These are phyloP conservation scores for Podospora fimiseda DNA, from an alignment of 495 filamentous ascomycete genomes.

Conservation along the genomic window DNA sequence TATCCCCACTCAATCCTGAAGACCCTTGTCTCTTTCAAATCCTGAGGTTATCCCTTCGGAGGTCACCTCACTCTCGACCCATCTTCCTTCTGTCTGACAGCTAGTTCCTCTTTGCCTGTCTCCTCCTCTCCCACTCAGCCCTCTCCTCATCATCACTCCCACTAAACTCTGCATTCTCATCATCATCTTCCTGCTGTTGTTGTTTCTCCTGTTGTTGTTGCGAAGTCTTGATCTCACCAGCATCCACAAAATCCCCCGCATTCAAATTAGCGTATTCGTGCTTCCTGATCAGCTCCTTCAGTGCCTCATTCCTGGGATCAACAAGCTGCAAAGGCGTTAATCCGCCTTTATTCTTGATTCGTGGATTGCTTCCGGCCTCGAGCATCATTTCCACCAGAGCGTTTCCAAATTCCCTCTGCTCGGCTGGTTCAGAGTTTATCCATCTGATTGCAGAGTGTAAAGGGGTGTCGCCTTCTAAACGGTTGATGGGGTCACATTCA, in stretches of 20 bases:
- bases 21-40: no score
- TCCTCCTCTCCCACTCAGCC: constrained; percentile 44
- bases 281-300: constrained; percentile 63
- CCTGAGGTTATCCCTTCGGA: no score
- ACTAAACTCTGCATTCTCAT: constrained; percentile 47
- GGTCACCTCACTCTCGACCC: no score
- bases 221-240: constrained; percentile 24
- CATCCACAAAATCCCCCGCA: constrained; percentile 42
- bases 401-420: constrained; percentile 56
- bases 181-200: constrained; percentile 24
- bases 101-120: constrained; percentile 30
- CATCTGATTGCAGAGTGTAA: constrained; percentile 83
- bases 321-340: constrained; percentile 63
- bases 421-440: constrained; percentile 57
- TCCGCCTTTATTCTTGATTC: constrained; percentile 59
- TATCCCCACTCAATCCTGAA: no score
- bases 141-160: constrained; percentile 49
- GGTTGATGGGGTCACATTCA: constrained; percentile 85
- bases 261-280: constrained; percentile 64
- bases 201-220: no score
- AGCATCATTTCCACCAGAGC: constrained; percentile 82
- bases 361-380: constrained; percentile 63
- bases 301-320: constrained; percentile 62
- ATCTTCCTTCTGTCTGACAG: no score
- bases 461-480: constrained; percentile 79